Base-by-base conservation (phyloP, 768 basidiomycete genomes). In the Lyophyllum shimeji region DNA sequence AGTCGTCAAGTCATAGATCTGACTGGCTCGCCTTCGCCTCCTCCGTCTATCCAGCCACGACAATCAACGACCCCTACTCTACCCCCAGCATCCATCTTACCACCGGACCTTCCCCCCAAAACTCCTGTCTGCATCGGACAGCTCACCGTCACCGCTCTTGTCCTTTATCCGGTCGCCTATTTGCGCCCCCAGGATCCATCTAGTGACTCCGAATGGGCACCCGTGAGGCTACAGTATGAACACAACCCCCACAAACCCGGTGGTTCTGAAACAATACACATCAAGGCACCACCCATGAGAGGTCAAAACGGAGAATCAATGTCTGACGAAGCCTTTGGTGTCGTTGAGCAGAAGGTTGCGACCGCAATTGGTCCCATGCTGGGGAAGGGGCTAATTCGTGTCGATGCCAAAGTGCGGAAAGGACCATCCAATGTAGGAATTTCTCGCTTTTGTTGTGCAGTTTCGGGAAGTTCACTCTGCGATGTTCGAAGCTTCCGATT, bases 71-170 rank as follows among this genome's bases (percentile, higher is more conserved):
- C 63, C 5, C 45, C 66, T 27, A 59, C 68, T n/a, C 3, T 20
- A 52, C 64, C 53, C 53, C 63, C 60, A 52, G 66, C 61, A 7
- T 46, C 68, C 27, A 59, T 67, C 11, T 71, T 85, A 1, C 81
- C 84, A 2, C 73, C 76, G 8, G 86, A 90, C 44, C 70, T 90
- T 17, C 79, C 88, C 6, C 89, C 87, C 13, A 90, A 87, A 74
- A 90, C 89, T 0, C 89, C 91, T 15, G 85, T 95, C 50, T 95
- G 94, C 69, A 93, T 95, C 46, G 93, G 93, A 1, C 87, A 90
- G 56, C 77, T 95, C 33, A 77, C 79, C n/a, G 86, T 87, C 18
- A 91, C 89, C 17, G 93, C 91, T 13, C 82, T 95, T 24, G 84
- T 95, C 31, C 77, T 94, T n/a, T 91, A 93, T 69, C 92, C 89